These are phyloP conservation scores for Lipomyces anomalus DNA, from an alignment of 805 yeast species.

Conservation along the genomic window DNA sequence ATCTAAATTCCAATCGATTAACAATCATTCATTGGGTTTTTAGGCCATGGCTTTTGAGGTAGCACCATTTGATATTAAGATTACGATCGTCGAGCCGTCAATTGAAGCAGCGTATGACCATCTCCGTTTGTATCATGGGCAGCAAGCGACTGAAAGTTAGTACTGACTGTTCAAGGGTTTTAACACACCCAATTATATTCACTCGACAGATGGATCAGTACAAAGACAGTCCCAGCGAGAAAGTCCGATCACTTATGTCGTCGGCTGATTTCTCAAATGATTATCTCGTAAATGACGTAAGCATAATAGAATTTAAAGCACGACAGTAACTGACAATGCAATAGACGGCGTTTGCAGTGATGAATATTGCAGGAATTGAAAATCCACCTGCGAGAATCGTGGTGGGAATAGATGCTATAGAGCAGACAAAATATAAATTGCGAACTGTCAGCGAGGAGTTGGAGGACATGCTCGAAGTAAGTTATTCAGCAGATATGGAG, in stretches of 20 bases:
- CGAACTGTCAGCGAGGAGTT: constrained; percentile 30
- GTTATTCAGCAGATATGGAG: constrained; percentile 24
- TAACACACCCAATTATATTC: constrained; percentile 20
- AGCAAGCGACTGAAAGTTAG: not conserved
- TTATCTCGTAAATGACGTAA: constrained; percentile 23
- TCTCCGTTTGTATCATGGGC: not conserved
- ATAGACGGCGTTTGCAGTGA: constrained; percentile 21
- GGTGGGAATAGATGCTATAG: constrained; percentile 31
- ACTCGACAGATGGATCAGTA: constrained; percentile 15
- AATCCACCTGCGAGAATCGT: constrained; percentile 33
- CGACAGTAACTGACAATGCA: not conserved
- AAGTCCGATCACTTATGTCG: constrained; percentile 20
- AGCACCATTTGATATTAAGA: constrained; percentile 28
- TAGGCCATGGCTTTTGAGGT: constrained; percentile 30
- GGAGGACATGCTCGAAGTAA: constrained; percentile 28
- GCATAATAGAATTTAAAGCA: not conserved
- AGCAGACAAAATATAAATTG: constrained; percentile 29
- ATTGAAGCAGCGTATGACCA: constrained; percentile 25
- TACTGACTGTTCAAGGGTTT: constrained; percentile 1
- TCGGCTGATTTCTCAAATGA: constrained; percentile 24
- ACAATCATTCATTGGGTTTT: too few relatives aligned
- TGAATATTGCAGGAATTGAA: constrained; percentile 30
- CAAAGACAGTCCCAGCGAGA: constrained; percentile 15
- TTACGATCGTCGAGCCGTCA: constrained; percentile 30
- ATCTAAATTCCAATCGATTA: too few relatives aligned